Conservation (phyloP, 1,139 yeast genomes). For the Hyphopichia fennica region DNA sequence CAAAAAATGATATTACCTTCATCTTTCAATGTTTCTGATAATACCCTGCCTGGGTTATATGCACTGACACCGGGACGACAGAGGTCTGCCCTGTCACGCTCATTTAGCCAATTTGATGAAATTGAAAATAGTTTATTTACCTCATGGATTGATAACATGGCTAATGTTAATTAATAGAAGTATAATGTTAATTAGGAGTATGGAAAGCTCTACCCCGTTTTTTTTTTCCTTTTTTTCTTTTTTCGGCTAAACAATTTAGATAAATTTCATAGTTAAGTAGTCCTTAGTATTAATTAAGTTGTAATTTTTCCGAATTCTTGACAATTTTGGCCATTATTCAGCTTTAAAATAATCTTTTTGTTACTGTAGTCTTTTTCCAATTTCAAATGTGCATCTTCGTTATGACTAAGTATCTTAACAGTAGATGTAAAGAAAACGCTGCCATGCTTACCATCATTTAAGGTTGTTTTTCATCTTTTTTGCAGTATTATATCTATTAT, state of each 20-base stretch:
- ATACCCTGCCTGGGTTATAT: neutral
- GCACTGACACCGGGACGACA: slow-evolving; percentile 1
- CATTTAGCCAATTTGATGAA: slow-evolving; percentile 33
- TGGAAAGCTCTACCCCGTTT: neutral
- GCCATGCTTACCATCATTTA: too few relatives aligned
- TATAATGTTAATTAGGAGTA: too few relatives aligned
- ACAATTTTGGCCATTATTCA: too few relatives aligned
- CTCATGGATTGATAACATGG: slow-evolving; percentile 46
- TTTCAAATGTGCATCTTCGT: too few relatives aligned
- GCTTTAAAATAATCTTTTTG: too few relatives aligned
- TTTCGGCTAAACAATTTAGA: neutral
- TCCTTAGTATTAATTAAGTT: too few relatives aligned
- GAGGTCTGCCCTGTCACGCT: neutral
- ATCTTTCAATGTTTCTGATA: slow-evolving; percentile 14
- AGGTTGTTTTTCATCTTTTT: neutral
- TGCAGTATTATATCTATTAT: neutral
- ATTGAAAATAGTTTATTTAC: slow-evolving; percentile 45
- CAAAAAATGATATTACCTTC: slow-evolving; percentile 40
- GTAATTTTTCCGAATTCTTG: too few relatives aligned
- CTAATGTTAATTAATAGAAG: neutral
- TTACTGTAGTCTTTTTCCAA: too few relatives aligned
- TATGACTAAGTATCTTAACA: too few relatives aligned
- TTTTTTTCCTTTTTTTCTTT: neutral
- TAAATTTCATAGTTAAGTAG: neutral
- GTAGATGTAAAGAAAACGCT: too few relatives aligned